Base-by-base conservation (phyloP, 441 rosid genomes). In the Brassica hybrid region DNA sequence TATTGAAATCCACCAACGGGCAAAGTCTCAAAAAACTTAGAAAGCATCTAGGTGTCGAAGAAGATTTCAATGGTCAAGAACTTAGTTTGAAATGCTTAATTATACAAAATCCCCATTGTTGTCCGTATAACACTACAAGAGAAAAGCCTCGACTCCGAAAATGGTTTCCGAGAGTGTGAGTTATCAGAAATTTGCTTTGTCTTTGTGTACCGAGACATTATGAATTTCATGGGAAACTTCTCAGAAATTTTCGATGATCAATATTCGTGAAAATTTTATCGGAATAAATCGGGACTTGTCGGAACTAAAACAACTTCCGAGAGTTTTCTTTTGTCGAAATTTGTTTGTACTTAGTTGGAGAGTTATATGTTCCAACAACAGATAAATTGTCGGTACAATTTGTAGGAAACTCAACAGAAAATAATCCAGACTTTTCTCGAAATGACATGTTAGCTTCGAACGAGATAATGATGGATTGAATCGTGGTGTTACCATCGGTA, bases 1-100 rank as follows among this genome's bases (percentile, higher is more conserved):
- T 48, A 48, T 48, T 48, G 54, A 48, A 48, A 48, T 48, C 54
- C 54, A 48, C 54, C 54, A 48, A 48, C 54, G 54, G 54, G 54
- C 54, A n/a, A 48, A 48, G 54, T 48, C 54, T 48, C 54, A 48
- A 48, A 48, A 48, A 48, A 48, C 54, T 48, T 48, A 48, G 54
- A 48, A 48, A 48, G 17, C 17, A 48, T 48, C 54, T 48, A 48
- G 54, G 54, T 48, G 54, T 48, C 17, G 54, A 48, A 48, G 54
- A 48, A 48, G 54, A 48, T 48, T 48, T 48, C 54, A 48, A 48
- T 48, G 7, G 54, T n/a, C 54, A 48, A 48, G 54, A 48, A 48
- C 54, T 48, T 48, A 48, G 54, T 48, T 48, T n/a, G 54, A 48
- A 48, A 7, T 48, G 54, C 54, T 48, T 48, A 48, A 48, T 48